Percentiles rank a stretch among this genome's conserved stretches.
Evolutionary conservation across 495 filamentous ascomycete species (phyloP).

Genomic region (Penicillium nucicola): DNA sequence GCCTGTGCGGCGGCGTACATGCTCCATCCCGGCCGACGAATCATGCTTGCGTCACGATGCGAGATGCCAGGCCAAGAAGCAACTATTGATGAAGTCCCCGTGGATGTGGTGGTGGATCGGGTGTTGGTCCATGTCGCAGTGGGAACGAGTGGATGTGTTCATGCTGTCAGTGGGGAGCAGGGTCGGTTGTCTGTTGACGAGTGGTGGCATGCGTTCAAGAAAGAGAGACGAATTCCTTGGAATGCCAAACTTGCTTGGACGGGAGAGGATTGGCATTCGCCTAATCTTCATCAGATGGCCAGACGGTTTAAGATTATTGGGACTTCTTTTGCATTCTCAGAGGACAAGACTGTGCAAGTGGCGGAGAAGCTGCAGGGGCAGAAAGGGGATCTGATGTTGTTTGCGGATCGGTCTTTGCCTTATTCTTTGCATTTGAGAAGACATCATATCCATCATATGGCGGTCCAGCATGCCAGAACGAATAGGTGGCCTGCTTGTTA

Average conservation of each 20-base stretch:
- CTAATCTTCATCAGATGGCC: conserved; percentile 22
- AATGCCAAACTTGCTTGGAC: conserved; percentile 18
- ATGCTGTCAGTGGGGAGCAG: conserved; percentile 28
- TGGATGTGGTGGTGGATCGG: conserved; percentile 32
- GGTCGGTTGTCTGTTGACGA: conserved; percentile 15
- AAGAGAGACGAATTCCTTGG: conserved; percentile 24
- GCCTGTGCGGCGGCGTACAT: conserved; percentile 23
- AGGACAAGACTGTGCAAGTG: conserved; percentile 17
- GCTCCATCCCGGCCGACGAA: conserved; percentile 20
- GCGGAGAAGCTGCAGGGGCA: conserved; percentile 7
- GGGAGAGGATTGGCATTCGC: conserved; percentile 26
- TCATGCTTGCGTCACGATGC: conserved; percentile 11
- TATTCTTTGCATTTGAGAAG: conserved; percentile 18
- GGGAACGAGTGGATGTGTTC: conserved; percentile 21
- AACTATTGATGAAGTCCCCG: conserved; percentile 31
- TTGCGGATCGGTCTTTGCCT: conserved; percentile 22
- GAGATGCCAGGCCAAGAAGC: conserved; percentile 21
- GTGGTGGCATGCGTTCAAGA: conserved; percentile 26
- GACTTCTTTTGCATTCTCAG: conserved; percentile 26
- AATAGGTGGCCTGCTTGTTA: conserved; percentile 14
- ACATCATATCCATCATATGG: conserved; percentile 22
- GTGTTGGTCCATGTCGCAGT: conserved; percentile 22
- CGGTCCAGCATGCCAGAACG: conserved; percentile 16
- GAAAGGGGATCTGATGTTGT: conserved; percentile 14
- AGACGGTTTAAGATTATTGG: conserved; percentile 27